These are phyloP conservation scores for Chrysanthemum seticuspe DNA, from an alignment of 129 eudicot genomes.

Conservation along the genomic window DNA sequence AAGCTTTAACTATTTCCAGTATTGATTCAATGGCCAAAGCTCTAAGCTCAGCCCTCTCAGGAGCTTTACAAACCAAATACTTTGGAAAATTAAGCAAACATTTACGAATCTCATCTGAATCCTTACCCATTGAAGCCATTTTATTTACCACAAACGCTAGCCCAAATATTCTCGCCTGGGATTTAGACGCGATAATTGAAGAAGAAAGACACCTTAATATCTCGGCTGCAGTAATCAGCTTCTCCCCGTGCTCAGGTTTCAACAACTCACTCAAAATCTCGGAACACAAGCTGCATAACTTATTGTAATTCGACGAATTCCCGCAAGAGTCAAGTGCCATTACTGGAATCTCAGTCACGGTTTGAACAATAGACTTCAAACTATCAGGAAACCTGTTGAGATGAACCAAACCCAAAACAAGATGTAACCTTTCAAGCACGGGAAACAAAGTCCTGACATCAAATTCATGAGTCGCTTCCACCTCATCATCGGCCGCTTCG, in stretches of 20 bases:
- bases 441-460: conserved; percentile 63
- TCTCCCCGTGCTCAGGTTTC: conserved; percentile 78
- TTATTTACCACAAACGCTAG: conserved; percentile 54
- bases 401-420: conserved; percentile 71
- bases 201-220: conserved; percentile 65
- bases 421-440: conserved; percentile 63
- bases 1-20: conserved; percentile 61
- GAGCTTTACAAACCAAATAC: conserved; percentile 73
- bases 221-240: conserved; percentile 63
- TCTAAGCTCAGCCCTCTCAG: conserved; percentile 79
- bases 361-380: conserved; percentile 73
- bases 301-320: conserved; percentile 41
- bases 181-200: conserved; percentile 49
- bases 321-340: conserved; percentile 57
- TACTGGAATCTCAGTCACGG: conserved; percentile 61
- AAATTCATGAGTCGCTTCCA: conserved; percentile 35
- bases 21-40: conserved; percentile 81
- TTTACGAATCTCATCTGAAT: conserved; percentile 54
- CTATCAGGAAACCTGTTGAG: conserved; percentile 87
- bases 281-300: conserved; percentile 50
- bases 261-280: conserved; percentile 60
- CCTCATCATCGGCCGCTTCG: conserved; percentile 8
- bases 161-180: conserved; percentile 58
- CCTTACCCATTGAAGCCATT: conserved; percentile 51
- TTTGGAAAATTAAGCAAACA: conserved; percentile 61